phyloP scores from a whole-genome alignment of 2,329 filamentous ascomycete species.

The Talaromyces piceae region DNA sequence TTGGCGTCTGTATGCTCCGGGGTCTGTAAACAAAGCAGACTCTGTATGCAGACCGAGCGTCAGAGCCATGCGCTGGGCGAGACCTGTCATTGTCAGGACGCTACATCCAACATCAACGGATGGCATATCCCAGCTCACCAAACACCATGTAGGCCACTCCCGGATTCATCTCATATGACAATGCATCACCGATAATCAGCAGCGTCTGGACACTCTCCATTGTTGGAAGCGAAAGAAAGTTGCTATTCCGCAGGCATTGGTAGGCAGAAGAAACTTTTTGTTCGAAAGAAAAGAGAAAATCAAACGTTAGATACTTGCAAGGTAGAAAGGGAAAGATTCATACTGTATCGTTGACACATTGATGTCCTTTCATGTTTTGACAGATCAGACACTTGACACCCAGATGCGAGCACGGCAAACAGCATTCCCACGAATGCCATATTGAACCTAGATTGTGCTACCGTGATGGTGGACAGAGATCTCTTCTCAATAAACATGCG shows the following conservation, averaged over 20 bases:
- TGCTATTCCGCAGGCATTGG: slow-evolving; percentile 57
- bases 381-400: slow-evolving; percentile 53
- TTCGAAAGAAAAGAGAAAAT: no score
- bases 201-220: slow-evolving; percentile 56
- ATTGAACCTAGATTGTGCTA: slow-evolving; percentile 48
- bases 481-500: slow-evolving; percentile 47
- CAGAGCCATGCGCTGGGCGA: slow-evolving; percentile 54
- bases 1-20: slow-evolving; percentile 38
- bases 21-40: slow-evolving; percentile 46
- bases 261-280: slow-evolving; percentile 60
- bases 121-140: slow-evolving; percentile 23
- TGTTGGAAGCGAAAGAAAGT: slow-evolving; percentile 55
- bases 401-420: slow-evolving; percentile 55
- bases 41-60: slow-evolving; percentile 54
- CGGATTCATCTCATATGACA: slow-evolving; percentile 58
- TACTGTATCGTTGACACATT: slow-evolving; percentile 57
- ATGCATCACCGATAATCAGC: slow-evolving; percentile 54
- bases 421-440: slow-evolving; percentile 53
- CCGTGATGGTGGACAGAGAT: slow-evolving; percentile 29
- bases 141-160: slow-evolving; percentile 56
- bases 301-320: neutral
- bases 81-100: slow-evolving; percentile 27
- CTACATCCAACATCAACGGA: slow-evolving; percentile 5
- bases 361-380: slow-evolving; percentile 53
- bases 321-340: slow-evolving; percentile 11